Evolutionary conservation across 208 protist genomes (phyloP).

Genomic region (Wallacemonas collosoma): DNA sequence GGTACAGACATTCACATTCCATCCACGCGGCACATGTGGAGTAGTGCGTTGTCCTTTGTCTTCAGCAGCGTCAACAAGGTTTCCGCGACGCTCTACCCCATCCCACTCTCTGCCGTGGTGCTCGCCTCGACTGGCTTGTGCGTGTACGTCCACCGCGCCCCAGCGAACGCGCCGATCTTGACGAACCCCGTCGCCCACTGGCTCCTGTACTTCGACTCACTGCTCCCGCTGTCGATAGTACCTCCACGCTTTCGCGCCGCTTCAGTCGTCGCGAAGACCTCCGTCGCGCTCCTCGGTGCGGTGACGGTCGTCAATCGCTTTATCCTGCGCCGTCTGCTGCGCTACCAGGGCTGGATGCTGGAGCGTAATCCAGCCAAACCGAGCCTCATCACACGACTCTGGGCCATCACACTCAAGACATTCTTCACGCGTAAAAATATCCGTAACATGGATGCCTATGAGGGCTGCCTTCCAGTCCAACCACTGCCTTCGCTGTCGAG

Average conservation of each 20-base stretch:
- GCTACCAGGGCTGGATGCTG: conserved; percentile 74
- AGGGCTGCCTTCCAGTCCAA: conserved; percentile 69
- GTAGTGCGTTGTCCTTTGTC: conserved; percentile 39
- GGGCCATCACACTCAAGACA: conserved; percentile 51
- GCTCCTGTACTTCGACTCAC: conserved; percentile 60
- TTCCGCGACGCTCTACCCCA: conserved; percentile 53
- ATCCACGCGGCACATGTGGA: conserved; percentile 53
- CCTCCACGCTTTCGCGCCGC: conserved; percentile 34
- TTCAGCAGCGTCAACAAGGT: conserved; percentile 63
- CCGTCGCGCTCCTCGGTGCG: conserved; percentile 30
- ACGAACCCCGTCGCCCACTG: conserved; percentile 35
- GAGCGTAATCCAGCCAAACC: conserved; percentile 41
- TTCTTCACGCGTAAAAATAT: conserved; percentile 54
- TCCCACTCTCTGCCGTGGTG: conserved; percentile 53
- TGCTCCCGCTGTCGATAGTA: conserved; percentile 43
- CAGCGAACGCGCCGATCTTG: conserved; percentile 34
- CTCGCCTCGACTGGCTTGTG: conserved; percentile 40
- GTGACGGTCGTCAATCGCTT: conserved; percentile 67
- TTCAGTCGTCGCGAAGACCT: conserved; percentile 46
- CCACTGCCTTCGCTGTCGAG: conserved; percentile 70
- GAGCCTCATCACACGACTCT: conserved; percentile 53
- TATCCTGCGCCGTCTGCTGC: conserved; percentile 62
- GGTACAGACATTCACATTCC: conserved; percentile 81
- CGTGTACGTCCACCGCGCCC: conserved; percentile 43
- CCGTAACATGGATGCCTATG: conserved; percentile 65